Evolutionary conservation across 2,329 filamentous ascomycete species (phyloP).

Genomic region (Dothideomycetes sp.): DNA sequence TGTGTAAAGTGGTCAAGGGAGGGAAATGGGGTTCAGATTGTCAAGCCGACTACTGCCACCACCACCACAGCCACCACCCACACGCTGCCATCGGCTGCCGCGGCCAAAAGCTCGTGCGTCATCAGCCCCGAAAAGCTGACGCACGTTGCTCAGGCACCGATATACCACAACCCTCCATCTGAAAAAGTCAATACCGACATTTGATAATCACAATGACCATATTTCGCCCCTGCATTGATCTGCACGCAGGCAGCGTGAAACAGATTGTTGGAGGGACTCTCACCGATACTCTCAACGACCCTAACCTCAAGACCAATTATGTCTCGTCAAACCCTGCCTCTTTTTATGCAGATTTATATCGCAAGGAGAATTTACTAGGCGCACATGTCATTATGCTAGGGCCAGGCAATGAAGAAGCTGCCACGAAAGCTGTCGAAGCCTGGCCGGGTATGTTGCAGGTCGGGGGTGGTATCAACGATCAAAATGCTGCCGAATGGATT

Average conservation of each 20-base stretch:
- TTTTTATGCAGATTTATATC: conserved; percentile 75
- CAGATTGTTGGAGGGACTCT: conserved; percentile 96
- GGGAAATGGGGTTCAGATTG: too few species aligned
- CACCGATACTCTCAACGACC: conserved; percentile 32
- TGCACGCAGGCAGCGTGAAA: conserved; percentile 95
- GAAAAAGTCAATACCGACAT: too few species aligned
- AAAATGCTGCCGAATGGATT: conserved; percentile 79
- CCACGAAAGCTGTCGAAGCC: conserved; percentile 60
- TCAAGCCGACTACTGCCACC: too few species aligned
- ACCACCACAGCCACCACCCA: neutral
- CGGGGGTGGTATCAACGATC: conserved; percentile 83
- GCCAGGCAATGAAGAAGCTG: conserved; percentile 71
- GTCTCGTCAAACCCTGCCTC: conserved; percentile 73
- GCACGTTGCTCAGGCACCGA: neutral
- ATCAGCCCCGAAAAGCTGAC: neutral
- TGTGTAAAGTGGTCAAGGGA: neutral
- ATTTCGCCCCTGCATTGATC: conserved; percentile 92
- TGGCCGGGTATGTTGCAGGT: conserved; percentile 81
- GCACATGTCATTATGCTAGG: conserved; percentile 97
- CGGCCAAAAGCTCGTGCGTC: neutral
- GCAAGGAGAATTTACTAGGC: conserved; percentile 59
- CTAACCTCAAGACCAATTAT: conserved; percentile 73
- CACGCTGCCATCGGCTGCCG: neutral
- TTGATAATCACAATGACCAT: conserved; percentile 78
- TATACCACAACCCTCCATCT: too few species aligned